Evolutionary conservation across 768 basidiomycete species (phyloP).

Genomic region (Brasilioporus rufonigricans): DNA sequence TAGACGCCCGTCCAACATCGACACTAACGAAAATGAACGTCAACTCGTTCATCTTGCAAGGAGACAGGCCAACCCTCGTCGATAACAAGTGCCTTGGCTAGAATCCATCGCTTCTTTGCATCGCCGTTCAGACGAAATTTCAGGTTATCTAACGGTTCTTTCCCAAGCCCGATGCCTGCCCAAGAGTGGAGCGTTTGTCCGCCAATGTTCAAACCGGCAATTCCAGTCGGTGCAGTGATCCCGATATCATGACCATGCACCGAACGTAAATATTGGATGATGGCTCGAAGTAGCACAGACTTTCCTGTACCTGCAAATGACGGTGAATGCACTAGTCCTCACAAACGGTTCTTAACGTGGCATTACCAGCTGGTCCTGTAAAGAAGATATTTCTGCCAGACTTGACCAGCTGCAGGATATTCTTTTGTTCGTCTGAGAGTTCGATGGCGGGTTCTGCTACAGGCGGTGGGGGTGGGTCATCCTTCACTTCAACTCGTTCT

Average conservation of each 20-base stretch:
- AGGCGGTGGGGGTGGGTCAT: not conserved
- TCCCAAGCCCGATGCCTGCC: constrained; percentile 63
- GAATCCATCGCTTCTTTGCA: constrained; percentile 46
- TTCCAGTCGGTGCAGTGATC: constrained; percentile 64
- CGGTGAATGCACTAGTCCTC: not conserved
- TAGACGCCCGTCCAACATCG: constrained; percentile 68
- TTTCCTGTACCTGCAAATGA: constrained; percentile 58
- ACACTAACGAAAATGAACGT: constrained; percentile 41
- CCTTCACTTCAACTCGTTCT: not conserved
- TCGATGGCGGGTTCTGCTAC: constrained; percentile 12
- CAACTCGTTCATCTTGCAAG: not conserved
- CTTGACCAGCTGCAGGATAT: constrained; percentile 45
- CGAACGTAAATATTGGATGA: constrained; percentile 44
- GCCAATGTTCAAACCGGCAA: constrained; percentile 69
- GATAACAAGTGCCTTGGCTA: constrained; percentile 56
- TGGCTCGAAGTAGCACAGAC: constrained; percentile 63
- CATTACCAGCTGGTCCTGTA: constrained; percentile 67
- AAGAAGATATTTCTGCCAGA: constrained; percentile 65
- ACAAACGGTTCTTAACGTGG: not conserved
- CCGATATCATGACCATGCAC: constrained; percentile 38
- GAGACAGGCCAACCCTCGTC: constrained; percentile 61
- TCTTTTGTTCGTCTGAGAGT: constrained; percentile 40
- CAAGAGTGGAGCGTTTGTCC: constrained; percentile 66
- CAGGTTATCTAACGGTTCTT: constrained; percentile 44
- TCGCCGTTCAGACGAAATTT: constrained; percentile 32